Conservation (phyloP, 2,329 filamentous ascomycete genomes). For the Pestalotiopsis sp. region DNA sequence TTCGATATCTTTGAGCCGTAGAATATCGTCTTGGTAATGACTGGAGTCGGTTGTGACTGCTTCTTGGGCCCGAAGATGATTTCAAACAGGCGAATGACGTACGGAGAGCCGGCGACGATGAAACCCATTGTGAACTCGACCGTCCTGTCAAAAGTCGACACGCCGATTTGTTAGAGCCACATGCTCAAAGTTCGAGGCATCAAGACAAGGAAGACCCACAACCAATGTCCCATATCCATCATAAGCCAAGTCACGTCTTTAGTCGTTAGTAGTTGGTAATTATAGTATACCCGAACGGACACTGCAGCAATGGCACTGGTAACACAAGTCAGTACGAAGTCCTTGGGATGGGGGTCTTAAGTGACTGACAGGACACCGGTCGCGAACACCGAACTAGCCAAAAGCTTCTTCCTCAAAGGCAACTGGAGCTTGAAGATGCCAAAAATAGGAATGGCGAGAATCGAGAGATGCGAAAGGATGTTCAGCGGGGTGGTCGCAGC, state of each 20-base stretch:
- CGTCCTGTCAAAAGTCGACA: slow-evolving; percentile 1
- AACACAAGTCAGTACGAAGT: not conserved
- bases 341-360: not conserved
- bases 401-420: slow-evolving; percentile 20
- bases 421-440: slow-evolving; percentile 22
- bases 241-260: slow-evolving; percentile 14
- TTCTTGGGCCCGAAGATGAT: too few species aligned
- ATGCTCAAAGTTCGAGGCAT: not conserved
- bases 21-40: not conserved
- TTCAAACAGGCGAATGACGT: not conserved
- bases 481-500: slow-evolving; percentile 18
- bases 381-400: slow-evolving; percentile 21
- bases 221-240: slow-evolving; percentile 13
- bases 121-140: slow-evolving; percentile 17
- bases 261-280: slow-evolving; percentile 8
- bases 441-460: slow-evolving; percentile 20
- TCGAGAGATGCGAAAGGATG: slow-evolving; percentile 21
- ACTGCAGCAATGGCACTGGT: slow-evolving; percentile 14
- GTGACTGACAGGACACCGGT: slow-evolving; percentile 22
- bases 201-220: slow-evolving; percentile 12
- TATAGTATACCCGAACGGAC: slow-evolving; percentile 18
- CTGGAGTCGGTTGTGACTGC: not conserved
- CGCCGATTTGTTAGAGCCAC: not conserved
- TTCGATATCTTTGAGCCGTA: not conserved
- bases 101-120: slow-evolving; percentile 6